phyloP scores from a whole-genome alignment of 148 eudicot genomes.

The Arbutus unedo region DNA sequence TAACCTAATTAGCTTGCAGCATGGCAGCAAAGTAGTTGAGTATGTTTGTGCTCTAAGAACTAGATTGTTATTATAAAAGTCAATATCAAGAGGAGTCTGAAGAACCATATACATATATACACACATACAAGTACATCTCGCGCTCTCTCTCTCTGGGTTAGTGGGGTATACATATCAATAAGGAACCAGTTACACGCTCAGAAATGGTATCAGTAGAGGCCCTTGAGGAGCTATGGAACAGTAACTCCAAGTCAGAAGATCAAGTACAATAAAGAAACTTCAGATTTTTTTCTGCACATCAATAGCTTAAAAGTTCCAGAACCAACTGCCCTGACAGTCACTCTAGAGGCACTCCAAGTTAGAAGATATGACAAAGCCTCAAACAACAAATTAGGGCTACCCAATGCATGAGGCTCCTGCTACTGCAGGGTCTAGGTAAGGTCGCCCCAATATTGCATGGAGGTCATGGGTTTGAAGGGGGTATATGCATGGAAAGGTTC shows the following conservation, averaged over 20 bases:
- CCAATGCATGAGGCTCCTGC: too few relatives aligned
- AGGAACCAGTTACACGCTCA: neutral
- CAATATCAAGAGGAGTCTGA: neutral
- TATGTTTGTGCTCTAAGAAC: neutral
- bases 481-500: neutral
- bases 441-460: too few relatives aligned
- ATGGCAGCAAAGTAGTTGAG: neutral
- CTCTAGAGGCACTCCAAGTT: neutral
- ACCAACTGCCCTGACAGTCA: neutral
- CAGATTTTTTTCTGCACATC: too few relatives aligned
- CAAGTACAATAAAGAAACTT: neutral
- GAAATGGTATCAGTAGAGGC: neutral
- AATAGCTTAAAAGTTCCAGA: neutral
- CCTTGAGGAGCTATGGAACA: neutral
- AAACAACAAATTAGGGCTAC: too few relatives aligned
- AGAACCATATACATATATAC: neutral
- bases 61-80: neutral
- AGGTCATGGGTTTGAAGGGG: neutral
- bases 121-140: neutral
- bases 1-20: neutral
- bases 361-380: neutral
- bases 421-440: too few relatives aligned
- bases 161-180: too few relatives aligned
- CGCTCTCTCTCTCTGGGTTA: too few relatives aligned
- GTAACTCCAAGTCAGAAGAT: neutral